Conservation (phyloP, 345 rosid species). For the Clausena lansium region DNA sequence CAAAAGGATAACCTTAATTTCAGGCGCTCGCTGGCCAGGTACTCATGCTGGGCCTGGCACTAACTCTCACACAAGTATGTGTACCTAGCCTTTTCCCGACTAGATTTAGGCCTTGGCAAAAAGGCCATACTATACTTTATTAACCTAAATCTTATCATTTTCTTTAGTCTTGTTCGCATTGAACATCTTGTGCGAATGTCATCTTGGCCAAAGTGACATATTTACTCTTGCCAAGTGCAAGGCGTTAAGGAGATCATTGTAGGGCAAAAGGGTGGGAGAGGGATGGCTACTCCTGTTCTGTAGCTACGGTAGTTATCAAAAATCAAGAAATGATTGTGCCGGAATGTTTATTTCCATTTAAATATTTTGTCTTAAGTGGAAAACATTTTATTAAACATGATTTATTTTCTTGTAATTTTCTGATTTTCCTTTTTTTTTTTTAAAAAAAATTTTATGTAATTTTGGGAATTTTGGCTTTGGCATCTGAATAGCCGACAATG, state of each 20-base stretch:
- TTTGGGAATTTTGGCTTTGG: background rate
- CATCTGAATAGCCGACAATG: background rate
- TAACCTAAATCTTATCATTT: background rate
- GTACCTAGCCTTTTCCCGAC: background rate
- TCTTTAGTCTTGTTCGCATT: background rate
- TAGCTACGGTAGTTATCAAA: background rate
- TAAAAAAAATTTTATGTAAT: background rate
- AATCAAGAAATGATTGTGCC: background rate
- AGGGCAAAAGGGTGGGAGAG: background rate
- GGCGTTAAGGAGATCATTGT: background rate
- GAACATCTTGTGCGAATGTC: background rate
- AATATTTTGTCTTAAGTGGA: background rate
- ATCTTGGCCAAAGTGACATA: conserved; percentile 3
- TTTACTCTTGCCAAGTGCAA: background rate
- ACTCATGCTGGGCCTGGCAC: background rate
- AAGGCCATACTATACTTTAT: background rate
- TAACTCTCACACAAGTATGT: background rate
- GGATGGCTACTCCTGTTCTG: background rate
- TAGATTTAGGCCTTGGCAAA: background rate
- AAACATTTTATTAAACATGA: background rate
- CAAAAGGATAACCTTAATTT: background rate
- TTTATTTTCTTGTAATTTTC: background rate
- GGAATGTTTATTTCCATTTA: background rate
- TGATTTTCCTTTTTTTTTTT: background rate
- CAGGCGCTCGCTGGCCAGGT: background rate